Evolutionary conservation across 305 asterid genomes (phyloP), one percentile per base, ranked within the genome.

Genomic region (Fraxinus floribunda): DNA sequence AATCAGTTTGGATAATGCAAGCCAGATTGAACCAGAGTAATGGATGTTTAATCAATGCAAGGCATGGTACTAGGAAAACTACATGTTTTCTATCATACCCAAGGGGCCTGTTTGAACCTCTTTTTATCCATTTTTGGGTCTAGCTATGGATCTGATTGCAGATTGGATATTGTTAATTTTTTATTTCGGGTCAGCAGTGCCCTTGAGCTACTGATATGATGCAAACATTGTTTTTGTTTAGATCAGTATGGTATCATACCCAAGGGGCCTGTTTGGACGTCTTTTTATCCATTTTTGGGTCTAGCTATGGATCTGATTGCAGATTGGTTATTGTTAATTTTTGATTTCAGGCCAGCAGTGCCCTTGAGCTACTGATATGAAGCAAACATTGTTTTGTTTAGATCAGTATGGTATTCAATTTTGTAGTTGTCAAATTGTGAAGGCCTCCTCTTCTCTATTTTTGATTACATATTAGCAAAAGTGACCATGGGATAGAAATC

Each of bases 361-460:
- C 75, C 75, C 20, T 26, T 24, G 75, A 29, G 75, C 75, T 26
- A 64, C 20, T 26, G 7, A 11, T 68, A 9, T 5, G 74, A 24
- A 3, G 36, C 73, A 13, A 41, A 41, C 22, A 38, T 32, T 77
- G 64, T 77, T 83, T 49, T 78, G 22, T 62, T 26, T 34, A 77
- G 49, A 68, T 76, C 55, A 30, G n/a, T 46, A 26, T 26, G 66
- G 5, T 24, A 76, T 24, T 76, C 74, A 80, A 35, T 13, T 41
- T 79, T 38, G n/a, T 85, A 39, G 39, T 49, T 75, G 57, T 77
- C 80, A 76, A 44, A 26, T 72, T 62, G 18, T 41, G 52, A 24
- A 29, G 52, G 8, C 24, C 70, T 11, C 15, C 10, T n/a, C 41
- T 82, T 55, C 11, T 29, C 35, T 68, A 10, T 29, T 76, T 68